These are phyloP conservation scores for Populus alba DNA, from an alignment of 345 rosid genomes.

Conservation along the genomic window DNA sequence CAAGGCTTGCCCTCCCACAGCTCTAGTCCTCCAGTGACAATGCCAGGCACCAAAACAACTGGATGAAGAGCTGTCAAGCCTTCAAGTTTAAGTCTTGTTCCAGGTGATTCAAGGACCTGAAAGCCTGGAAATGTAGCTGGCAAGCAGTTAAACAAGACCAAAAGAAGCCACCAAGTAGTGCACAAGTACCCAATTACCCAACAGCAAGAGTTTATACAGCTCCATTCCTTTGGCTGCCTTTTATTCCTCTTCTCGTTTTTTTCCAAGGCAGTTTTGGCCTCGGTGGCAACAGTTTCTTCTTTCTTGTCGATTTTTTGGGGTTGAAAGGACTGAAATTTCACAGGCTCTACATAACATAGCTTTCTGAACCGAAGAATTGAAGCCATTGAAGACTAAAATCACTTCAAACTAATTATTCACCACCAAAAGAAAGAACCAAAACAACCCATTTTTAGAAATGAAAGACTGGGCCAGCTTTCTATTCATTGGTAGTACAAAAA, in stretches of 20 bases:
- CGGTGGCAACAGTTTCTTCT: conserved; percentile 1
- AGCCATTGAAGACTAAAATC: conserved; percentile 30
- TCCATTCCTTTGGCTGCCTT: conserved; percentile 37
- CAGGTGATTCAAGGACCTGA: conserved; percentile 53
- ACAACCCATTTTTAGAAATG: conserved; percentile 1
- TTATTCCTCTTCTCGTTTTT: conserved; percentile 17
- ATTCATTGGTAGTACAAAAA: neutral
- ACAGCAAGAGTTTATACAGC: conserved; percentile 53
- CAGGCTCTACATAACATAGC: conserved; percentile 39
- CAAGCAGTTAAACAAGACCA: conserved; percentile 49
- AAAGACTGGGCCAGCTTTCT: neutral
- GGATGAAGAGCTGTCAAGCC: conserved; percentile 62
- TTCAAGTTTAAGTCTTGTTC: conserved; percentile 51
- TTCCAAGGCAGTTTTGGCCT: conserved; percentile 1
- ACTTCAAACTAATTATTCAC: conserved; percentile 1
- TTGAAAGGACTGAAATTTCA: conserved; percentile 18
- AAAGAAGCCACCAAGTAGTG: conserved; percentile 60
- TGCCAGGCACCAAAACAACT: conserved; percentile 78
- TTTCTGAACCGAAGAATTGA: conserved; percentile 53
- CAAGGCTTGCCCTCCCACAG: conserved; percentile 79
- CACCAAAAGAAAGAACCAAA: neutral
- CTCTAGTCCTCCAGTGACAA: conserved; percentile 69
- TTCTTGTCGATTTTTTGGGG: conserved; percentile 10
- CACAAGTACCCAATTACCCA: conserved; percentile 62
- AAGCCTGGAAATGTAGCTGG: conserved; percentile 50